phyloP scores from a whole-genome alignment of 257 asterid genomes.

The Coffea canephora region DNA sequence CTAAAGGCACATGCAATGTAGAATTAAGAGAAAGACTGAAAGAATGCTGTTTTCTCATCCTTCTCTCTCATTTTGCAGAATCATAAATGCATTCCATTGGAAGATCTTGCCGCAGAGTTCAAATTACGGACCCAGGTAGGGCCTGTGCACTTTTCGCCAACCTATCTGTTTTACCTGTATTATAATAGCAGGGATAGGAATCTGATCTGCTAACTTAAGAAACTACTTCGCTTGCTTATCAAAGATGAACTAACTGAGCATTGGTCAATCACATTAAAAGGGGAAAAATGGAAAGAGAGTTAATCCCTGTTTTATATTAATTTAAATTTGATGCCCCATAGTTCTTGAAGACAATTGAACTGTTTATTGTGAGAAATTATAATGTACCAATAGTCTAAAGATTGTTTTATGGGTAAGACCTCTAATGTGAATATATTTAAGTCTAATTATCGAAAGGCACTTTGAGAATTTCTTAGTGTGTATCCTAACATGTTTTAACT shows the following conservation, averaged over 20 bases:
- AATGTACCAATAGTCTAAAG: not conserved
- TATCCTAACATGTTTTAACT: not conserved
- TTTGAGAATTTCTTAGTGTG: not conserved
- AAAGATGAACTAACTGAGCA: slow-evolving; percentile 15
- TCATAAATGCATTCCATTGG: slow-evolving; percentile 90
- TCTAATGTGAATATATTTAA: not conserved
- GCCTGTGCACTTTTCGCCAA: slow-evolving; percentile 12
- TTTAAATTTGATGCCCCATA: slow-evolving; percentile 1
- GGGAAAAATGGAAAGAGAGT: too few relatives aligned
- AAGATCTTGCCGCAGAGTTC: slow-evolving; percentile 97
- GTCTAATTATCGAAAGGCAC: not conserved
- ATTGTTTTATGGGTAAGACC: not conserved
- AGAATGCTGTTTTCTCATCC: slow-evolving; percentile 8
- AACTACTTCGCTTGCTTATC: slow-evolving; percentile 1
- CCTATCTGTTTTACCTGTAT: not conserved
- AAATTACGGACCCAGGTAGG: slow-evolving; percentile 92
- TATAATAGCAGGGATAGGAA: slow-evolving; percentile 3
- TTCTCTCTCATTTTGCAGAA: slow-evolving; percentile 50
- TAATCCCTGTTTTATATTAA: not conserved
- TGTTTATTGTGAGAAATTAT: not conserved
- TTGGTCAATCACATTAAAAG: not conserved
- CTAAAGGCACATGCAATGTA: not conserved
- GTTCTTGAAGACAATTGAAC: not conserved
- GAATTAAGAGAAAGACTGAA: not conserved
- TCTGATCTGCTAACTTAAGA: not conserved